Evolutionary conservation across 2,329 filamentous ascomycete genomes (phyloP).

Genomic region (Sordariomycetes sp.): DNA sequence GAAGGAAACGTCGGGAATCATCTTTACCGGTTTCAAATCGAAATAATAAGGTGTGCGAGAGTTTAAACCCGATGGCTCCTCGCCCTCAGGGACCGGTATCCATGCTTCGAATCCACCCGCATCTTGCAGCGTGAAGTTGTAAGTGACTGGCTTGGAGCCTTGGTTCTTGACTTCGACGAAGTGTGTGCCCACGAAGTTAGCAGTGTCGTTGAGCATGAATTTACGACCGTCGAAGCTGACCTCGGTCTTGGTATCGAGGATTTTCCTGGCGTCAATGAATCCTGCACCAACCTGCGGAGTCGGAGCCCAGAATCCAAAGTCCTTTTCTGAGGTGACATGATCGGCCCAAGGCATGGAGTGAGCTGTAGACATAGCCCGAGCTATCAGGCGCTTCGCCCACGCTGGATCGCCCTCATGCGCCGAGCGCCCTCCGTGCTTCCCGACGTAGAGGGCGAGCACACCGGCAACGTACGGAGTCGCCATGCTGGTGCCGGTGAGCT

Average conservation of each 20-base stretch:
- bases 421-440: conserved; percentile 12
- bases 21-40: conserved; percentile 9
- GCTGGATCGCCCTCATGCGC: conserved; percentile 8
- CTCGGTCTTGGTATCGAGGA: conserved; percentile 28
- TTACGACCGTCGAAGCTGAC: conserved; percentile 25
- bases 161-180: conserved; percentile 25
- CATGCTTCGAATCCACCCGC: conserved; percentile 28
- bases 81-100: too few relatives aligned
- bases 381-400: conserved; percentile 7
- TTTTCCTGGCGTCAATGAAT: conserved; percentile 33
- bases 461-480: conserved; percentile 32
- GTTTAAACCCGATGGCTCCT: too few relatives aligned
- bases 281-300: conserved; percentile 31
- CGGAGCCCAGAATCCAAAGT: conserved; percentile 18
- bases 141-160: conserved; percentile 21
- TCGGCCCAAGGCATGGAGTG: conserved; percentile 5
- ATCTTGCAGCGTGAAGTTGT: conserved; percentile 19
- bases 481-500: conserved; percentile 36
- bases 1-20: conserved; percentile 3
- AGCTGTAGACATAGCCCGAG: conserved; percentile 9
- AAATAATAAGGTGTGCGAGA: too few relatives aligned
- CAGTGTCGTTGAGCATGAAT: conserved; percentile 36
- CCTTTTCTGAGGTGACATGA: not conserved
- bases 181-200: conserved; percentile 19
- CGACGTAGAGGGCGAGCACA: conserved; percentile 14